Conservation (phyloP, 139 green algal genomes). For the Trebouxia sp. region DNA sequence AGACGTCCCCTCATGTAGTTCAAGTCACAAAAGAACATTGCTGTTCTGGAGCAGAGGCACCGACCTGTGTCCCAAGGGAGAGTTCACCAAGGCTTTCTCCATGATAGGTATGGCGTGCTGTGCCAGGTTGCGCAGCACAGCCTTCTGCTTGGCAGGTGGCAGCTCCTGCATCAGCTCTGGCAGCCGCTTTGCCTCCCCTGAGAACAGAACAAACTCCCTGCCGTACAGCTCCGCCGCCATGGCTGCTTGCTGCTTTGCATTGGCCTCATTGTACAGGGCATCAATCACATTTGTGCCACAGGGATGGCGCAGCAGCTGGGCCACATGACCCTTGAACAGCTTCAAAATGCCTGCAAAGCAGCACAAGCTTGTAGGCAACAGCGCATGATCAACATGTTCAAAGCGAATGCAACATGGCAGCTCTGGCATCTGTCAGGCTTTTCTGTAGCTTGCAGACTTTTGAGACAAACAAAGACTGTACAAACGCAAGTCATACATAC, state of each 20-base stretch:
- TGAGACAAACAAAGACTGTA: no score
- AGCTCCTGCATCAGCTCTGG: neutral
- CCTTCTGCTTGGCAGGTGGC: conserved; percentile 46
- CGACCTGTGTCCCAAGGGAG: conserved; percentile 75
- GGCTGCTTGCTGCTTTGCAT: conserved; percentile 54
- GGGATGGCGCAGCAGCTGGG: conserved; percentile 82
- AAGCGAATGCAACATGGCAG: no score
- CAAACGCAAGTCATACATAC: no score
- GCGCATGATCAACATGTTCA: neutral
- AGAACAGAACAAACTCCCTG: conserved; percentile 78
- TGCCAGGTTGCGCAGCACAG: conserved; percentile 60
- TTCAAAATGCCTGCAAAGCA: conserved; percentile 60
- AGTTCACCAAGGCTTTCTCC: conserved; percentile 90
- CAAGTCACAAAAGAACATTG: no score
- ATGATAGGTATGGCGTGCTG: conserved; percentile 71
- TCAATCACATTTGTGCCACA: conserved; percentile 77
- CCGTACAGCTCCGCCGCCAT: conserved; percentile 83
- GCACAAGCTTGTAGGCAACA: neutral
- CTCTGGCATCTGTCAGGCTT: no score
- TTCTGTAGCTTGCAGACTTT: no score
- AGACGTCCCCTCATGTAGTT: no score
- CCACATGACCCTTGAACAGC: conserved; percentile 69
- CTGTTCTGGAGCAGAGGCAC: neutral
- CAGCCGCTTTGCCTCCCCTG: conserved; percentile 12
- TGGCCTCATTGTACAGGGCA: conserved; percentile 73